phyloP scores from a whole-genome alignment of 106 monocot genomes.

The Acorus gramineus region DNA sequence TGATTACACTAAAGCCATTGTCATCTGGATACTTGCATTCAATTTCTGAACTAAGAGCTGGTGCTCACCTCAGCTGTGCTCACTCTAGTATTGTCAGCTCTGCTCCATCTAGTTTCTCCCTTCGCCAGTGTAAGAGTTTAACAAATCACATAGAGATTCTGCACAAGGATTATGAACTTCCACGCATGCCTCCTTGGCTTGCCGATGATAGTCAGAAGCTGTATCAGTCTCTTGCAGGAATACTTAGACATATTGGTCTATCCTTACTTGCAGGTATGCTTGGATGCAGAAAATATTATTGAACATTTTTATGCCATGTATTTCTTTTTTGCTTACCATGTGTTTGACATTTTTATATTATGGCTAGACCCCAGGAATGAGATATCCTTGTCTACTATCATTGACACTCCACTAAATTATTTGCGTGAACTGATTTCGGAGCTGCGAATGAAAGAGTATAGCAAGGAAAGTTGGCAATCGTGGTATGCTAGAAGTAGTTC shows the following conservation, averaged over 20 bases:
- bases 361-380: conserved; percentile 30
- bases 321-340: conserved; percentile 2
- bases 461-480: conserved; percentile 49
- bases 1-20: conserved; percentile 63
- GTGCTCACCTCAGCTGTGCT: conserved; percentile 19
- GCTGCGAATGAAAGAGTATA: conserved; percentile 47
- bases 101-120: conserved; percentile 24
- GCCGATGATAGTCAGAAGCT: conserved; percentile 51
- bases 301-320: not conserved
- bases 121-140: conserved; percentile 13
- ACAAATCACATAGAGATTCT: conserved; percentile 3
- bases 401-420: conserved; percentile 65
- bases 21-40: conserved; percentile 86
- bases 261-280: conserved; percentile 64
- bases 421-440: conserved; percentile 58
- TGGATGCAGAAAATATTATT: not conserved
- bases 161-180: conserved; percentile 35
- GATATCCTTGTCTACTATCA: conserved; percentile 40
- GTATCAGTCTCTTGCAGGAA: conserved; percentile 57
- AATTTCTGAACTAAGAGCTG: conserved; percentile 72
- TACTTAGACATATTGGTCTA: conserved; percentile 77
- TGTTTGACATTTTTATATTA: conserved; percentile 3
- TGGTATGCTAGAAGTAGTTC: conserved; percentile 55
- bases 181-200: conserved; percentile 96
- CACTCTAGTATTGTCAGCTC: conserved; percentile 3